Evolutionary conservation across 2,329 filamentous ascomycete species (phyloP), one percentile per base, ranked within the genome.

Genomic region (Aspergillus niger): DNA sequence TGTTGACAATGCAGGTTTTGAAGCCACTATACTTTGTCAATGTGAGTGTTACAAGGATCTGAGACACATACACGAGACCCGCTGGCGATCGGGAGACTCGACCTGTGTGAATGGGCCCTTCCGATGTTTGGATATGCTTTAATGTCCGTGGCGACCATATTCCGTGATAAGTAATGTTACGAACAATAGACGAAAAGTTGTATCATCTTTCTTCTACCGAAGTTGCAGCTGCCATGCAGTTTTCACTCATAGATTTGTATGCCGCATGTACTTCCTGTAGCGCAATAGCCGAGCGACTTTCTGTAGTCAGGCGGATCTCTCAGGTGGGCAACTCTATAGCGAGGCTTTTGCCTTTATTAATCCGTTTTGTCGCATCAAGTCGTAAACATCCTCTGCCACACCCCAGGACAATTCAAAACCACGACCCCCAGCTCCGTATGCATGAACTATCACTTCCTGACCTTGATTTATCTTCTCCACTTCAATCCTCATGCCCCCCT

Each of bases 331-430:
- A 8, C 17, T 56, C 39, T 69, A 74, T 50, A 74, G 59, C 47
- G 50, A 64, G 8, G 70, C 65, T 53, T 68, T 72, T 6, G 64
- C 63, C 20, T 26, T 55, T 47, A 71, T 44, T 30, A 73, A 17
- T 10, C 65, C 68, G 44, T 64, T 59, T 28, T 68, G 61, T 26
- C 67, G 49, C 61, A 83, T 75, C 63, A 84, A 67, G 20, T 69
- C 67, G 2, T 74, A 71, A 8, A 85, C 82, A 54, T 81, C 81
- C 50, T 79, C 78, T 0, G 85, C 85, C 5, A 87, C 79, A 0
- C 85, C 85, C 83, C 85, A 86, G 15, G 84, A 86, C 7, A 87
- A 64, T 72, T 88, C 86, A 65, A 81, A 87, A 0, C 86, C 86
- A n/a, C 86, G 77, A 3, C 86, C 86, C 3, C 84, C 86, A 20